Conservation (phyloP, 306 rosid genomes). For the Citrullus colocynthis region DNA sequence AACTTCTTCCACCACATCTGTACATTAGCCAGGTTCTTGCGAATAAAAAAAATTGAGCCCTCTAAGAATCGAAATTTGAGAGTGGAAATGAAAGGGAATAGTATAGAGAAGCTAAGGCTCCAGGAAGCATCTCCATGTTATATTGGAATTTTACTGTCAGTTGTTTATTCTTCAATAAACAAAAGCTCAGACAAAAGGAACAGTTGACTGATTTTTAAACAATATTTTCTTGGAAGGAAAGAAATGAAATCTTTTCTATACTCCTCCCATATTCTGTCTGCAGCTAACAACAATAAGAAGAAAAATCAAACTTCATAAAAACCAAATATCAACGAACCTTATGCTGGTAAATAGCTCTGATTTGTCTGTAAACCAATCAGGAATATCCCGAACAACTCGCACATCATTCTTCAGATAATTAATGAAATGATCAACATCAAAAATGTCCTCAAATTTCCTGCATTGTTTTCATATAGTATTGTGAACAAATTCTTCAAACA, state of each 20-base stretch:
- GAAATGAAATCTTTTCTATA: not conserved
- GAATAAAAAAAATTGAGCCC: not conserved
- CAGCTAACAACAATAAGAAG: not conserved
- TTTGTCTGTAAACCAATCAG: conserved; percentile 96
- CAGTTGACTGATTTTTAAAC: not conserved
- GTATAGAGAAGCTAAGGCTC: not conserved
- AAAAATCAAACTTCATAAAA: not conserved
- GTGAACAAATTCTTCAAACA: conserved; percentile 6
- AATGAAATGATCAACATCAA: conserved; percentile 96
- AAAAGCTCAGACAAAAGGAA: not conserved
- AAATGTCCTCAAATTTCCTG: conserved; percentile 98
- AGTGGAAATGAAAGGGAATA: not conserved
- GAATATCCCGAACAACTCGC: conserved; percentile 88
- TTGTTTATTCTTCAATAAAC: not conserved
- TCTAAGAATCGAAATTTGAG: not conserved
- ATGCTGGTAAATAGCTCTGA: conserved; percentile 81
- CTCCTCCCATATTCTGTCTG: not conserved
- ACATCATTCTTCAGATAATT: conserved; percentile 90
- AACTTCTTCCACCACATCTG: not conserved
- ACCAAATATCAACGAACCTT: conserved; percentile 37
- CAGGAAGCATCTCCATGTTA: not conserved
- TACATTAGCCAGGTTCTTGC: not conserved
- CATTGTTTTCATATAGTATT: conserved; percentile 13
- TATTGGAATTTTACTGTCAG: not conserved
- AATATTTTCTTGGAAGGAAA: not conserved